Percentiles rank a stretch among this genome's conserved stretches.
Conservation (phyloP, 164 flowering plant species). For the Dillenia suffruticosa region DNA sequence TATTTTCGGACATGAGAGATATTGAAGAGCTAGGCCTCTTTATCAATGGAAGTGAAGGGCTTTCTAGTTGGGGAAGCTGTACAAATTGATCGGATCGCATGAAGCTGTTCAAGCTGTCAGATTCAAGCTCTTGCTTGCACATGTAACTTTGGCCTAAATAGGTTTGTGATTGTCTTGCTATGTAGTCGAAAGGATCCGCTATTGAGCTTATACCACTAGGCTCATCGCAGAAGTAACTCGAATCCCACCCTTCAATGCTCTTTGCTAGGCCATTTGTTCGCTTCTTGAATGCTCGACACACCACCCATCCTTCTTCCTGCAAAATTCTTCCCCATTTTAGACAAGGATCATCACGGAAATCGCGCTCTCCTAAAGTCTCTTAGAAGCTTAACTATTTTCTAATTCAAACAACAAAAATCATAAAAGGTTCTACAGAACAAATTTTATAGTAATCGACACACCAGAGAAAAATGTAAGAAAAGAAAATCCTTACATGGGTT, state of each 20-base stretch:
- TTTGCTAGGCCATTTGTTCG: conserved; percentile 41
- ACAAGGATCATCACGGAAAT: background rate
- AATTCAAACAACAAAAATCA: background rate
- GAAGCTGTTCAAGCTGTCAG: conserved; percentile 27
- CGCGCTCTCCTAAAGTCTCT: no score
- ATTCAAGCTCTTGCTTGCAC: conserved; percentile 68
- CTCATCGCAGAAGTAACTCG: conserved; percentile 65
- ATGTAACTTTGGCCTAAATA: conserved; percentile 26
- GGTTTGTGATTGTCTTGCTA: conserved; percentile 34
- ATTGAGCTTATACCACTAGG: conserved; percentile 43
- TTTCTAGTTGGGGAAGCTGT: conserved; percentile 87
- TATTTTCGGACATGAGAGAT: conserved; percentile 31
- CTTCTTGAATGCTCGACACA: conserved; percentile 91
- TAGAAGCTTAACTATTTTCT: background rate
- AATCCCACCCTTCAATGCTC: conserved; percentile 48
- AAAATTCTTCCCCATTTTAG: conserved; percentile 3
- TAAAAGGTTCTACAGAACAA: background rate
- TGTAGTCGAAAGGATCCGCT: conserved; percentile 43
- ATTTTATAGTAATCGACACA: no score
- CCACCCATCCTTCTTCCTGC: conserved; percentile 99
- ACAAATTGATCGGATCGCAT: conserved; percentile 40
- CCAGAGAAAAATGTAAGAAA: no score
- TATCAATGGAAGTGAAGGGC: conserved; percentile 60
- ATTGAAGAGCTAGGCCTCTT: conserved; percentile 48
- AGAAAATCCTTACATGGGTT: no score